Base-by-base conservation (phyloP, 164 flowering plant species). In the Cinnamomum chago region DNA sequence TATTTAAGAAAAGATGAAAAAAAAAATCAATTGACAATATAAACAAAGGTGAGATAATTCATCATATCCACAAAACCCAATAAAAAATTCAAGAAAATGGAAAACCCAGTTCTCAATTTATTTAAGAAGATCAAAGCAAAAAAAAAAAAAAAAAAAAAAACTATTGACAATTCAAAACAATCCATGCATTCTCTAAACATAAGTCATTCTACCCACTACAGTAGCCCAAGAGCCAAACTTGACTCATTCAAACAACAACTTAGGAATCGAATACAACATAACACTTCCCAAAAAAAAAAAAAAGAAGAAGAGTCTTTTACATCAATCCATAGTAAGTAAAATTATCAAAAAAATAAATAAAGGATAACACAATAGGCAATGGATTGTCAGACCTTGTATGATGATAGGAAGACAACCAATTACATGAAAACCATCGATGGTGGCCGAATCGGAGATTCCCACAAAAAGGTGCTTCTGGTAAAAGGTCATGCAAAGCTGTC, bases 381-480 rank as follows among this genome's bases (percentile, higher is more conserved):
- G 20, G 23, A 2, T 12, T 15, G 47, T 71, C 24, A 3, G 15
- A 28, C 65, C 73, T 24, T 18, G 62, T 12, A 25, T 9, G 13
- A 20, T 11, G 18, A 70, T 5, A 30, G 58, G n/a, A 17, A 30
- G 67, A 22, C 12, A 22, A 23, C 2, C 28, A 15, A 13, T 33
- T 58, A 71, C 50, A 30, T 71, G 73, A 33, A 71, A 60, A 20
- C 73, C 73, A 71, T 71, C 51, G 73, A 71, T 58, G 20, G 73
- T 71, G 73, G 18, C 3, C 62, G 24, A 52, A 14, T 52, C 65
- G n/a, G 58, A 52, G 51, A 60, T 60, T 27, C 50, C 65, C 65
- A 52, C 65, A 17, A 10, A 64, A 64, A 64, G 11, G 15, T 2
- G 67, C 23, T 17, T 10, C 17, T 3, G 2, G 10, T n/a, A 60